These are phyloP conservation scores for Aspergillus sclerotialis DNA, from an alignment of 2,329 filamentous ascomycete species.

Conservation along the genomic window DNA sequence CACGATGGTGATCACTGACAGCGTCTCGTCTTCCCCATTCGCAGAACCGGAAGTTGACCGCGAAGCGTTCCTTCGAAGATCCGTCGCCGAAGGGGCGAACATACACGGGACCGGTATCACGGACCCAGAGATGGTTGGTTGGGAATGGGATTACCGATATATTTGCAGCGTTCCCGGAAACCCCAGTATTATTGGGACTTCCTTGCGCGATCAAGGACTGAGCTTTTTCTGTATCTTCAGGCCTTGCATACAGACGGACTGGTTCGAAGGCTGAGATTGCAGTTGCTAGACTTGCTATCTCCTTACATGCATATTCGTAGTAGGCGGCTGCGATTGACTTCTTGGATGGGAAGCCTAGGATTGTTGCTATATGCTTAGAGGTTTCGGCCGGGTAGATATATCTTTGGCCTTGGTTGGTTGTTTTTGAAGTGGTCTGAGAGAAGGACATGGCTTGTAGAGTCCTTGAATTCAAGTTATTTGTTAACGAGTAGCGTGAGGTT, in stretches of 20 bases:
- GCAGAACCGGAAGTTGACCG: constrained; percentile 14
- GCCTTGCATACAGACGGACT: constrained; percentile 13
- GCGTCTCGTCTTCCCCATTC: constrained; percentile 16
- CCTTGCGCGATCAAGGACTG: constrained; percentile 6
- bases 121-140: constrained; percentile 16
- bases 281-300: constrained; percentile 11
- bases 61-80: constrained; percentile 10
- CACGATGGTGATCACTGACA: constrained; percentile 8
- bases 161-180: constrained; percentile 3
- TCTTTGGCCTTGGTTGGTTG: too few relatives aligned
- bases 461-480: too few relatives aligned
- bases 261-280: constrained; percentile 16
- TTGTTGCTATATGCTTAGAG: constrained; percentile 6
- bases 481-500: too few relatives aligned
- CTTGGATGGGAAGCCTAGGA: constrained; percentile 6
- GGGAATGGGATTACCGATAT: constrained; percentile 10
- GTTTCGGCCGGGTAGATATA: constrained; percentile 9
- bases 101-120: constrained; percentile 16
- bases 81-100: constrained; percentile 6
- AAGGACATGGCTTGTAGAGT: too few relatives aligned
- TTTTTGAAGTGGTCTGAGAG: too few relatives aligned
- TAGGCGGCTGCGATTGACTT: constrained; percentile 5
- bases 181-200: background rate
- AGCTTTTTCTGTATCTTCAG: constrained; percentile 11
- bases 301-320: constrained; percentile 6